Percentiles rank a stretch among this genome's conserved stretches.
phyloP scores from a whole-genome alignment of 2,329 filamentous ascomycete genomes.

The Didymellaceae sp. region DNA sequence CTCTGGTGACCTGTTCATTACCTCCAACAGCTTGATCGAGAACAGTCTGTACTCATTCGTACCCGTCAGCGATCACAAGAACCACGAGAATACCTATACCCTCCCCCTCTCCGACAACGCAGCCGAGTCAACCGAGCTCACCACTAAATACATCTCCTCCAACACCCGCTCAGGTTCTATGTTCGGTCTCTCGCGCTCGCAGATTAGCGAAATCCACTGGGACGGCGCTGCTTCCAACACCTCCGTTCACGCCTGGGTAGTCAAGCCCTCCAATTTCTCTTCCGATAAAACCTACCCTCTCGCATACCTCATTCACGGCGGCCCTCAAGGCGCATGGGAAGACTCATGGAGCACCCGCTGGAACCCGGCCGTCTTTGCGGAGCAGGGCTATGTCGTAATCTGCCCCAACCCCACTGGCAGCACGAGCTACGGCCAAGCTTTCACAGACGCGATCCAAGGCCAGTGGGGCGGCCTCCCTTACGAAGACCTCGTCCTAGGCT shows the following conservation, averaged over 20 bases:
- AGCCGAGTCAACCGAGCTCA: slow-evolving; percentile 32
- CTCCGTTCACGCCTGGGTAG: slow-evolving; percentile 72
- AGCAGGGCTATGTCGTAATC: slow-evolving; percentile 85
- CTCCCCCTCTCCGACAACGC: slow-evolving; percentile 32
- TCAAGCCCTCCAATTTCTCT: slow-evolving; percentile 71
- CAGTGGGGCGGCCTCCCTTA: slow-evolving; percentile 90
- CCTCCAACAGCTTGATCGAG: slow-evolving; percentile 72
- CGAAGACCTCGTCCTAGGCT: slow-evolving; percentile 77
- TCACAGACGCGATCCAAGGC: slow-evolving; percentile 76
- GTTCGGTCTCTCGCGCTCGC: slow-evolving; percentile 68
- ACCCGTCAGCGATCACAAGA: slow-evolving; percentile 35
- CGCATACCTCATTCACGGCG: slow-evolving; percentile 81
- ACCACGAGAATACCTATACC: slow-evolving; percentile 23
- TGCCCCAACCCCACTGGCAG: slow-evolving; percentile 83
- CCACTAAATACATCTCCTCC: slow-evolving; percentile 61
- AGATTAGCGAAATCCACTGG: slow-evolving; percentile 74
- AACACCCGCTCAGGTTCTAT: slow-evolving; percentile 69
- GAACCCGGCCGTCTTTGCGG: slow-evolving; percentile 86
- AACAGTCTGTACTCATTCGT: slow-evolving; percentile 73
- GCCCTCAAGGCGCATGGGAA: slow-evolving; percentile 77
- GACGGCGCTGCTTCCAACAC: slow-evolving; percentile 65
- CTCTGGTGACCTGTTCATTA: slow-evolving; percentile 65
- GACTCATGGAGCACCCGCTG: slow-evolving; percentile 82
- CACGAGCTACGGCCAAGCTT: slow-evolving; percentile 79
- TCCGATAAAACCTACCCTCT: slow-evolving; percentile 76